Evolutionary conservation across 345 rosid genomes (phyloP).

Genomic region (Linum trigynum): DNA sequence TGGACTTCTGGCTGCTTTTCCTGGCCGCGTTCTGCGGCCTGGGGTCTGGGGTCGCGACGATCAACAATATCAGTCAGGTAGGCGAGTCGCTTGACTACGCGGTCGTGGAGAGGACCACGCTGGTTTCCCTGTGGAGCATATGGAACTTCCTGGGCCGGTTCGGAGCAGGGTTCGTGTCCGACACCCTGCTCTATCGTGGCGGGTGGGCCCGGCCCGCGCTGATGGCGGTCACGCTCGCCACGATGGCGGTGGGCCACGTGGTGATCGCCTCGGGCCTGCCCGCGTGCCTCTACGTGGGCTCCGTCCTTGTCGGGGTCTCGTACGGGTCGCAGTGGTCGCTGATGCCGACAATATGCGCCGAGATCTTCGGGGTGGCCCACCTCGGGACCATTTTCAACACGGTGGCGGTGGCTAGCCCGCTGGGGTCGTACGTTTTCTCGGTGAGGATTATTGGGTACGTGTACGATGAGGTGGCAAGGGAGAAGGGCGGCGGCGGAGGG

Average conservation of each 20-base stretch:
- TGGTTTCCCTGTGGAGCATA: slow-evolving; percentile 72
- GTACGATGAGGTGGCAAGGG: slow-evolving; percentile 46
- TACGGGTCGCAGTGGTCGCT: slow-evolving; percentile 85
- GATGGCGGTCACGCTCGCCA: slow-evolving; percentile 56
- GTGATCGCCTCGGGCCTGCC: slow-evolving; percentile 64
- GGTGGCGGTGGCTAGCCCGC: slow-evolving; percentile 68
- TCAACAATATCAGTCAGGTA: slow-evolving; percentile 70
- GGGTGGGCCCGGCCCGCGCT: slow-evolving; percentile 77
- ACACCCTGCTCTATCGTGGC: slow-evolving; percentile 43
- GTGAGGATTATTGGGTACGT: slow-evolving; percentile 68
- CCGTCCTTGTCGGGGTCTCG: slow-evolving; percentile 62
- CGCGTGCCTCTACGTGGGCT: slow-evolving; percentile 52
- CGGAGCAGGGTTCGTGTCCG: slow-evolving; percentile 73
- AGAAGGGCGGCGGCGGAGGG: slow-evolving; percentile 23
- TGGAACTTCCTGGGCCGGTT: slow-evolving; percentile 94
- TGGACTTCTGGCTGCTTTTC: slow-evolving; percentile 66
- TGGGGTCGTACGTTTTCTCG: slow-evolving; percentile 79
- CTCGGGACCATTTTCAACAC: slow-evolving; percentile 90
- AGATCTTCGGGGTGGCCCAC: slow-evolving; percentile 63
- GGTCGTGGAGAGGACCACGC: slow-evolving; percentile 42
- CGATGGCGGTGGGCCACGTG: slow-evolving; percentile 50
- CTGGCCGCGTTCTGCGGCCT: slow-evolving; percentile 66
- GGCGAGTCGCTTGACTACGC: slow-evolving; percentile 77
- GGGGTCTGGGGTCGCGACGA: slow-evolving; percentile 67
- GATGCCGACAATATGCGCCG: slow-evolving; percentile 71